Conservation (phyloP, 768 basidiomycete genomes). For the Porpolomopsis calyptriformis region DNA sequence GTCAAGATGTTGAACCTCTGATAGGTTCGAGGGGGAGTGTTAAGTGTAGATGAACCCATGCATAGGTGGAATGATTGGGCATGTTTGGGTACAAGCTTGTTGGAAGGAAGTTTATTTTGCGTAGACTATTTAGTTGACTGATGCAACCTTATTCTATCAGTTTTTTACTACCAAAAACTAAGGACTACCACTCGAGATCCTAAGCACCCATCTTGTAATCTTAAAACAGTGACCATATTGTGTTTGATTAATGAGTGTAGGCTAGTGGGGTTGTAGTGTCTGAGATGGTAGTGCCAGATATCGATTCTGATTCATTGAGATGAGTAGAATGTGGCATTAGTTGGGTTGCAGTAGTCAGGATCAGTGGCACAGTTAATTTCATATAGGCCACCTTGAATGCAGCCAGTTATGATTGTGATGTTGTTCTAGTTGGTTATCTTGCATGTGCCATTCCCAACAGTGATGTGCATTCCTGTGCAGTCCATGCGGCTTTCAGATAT, state of each 20-base stretch:
- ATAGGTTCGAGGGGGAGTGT: no score
- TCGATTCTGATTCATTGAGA: not conserved
- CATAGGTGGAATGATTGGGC: no score
- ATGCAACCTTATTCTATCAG: no score
- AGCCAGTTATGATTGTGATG: not conserved
- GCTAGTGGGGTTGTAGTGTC: not conserved
- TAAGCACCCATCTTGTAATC: no score
- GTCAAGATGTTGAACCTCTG: no score
- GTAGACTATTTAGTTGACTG: no score
- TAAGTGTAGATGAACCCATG: no score
- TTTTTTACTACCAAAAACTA: no score
- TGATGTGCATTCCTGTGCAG: not conserved
- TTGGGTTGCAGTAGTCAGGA: not conserved
- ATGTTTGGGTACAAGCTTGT: no score
- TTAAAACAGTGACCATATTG: not conserved
- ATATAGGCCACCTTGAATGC: not conserved
- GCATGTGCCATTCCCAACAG: not conserved
- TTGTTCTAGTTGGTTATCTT: not conserved
- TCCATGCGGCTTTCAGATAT: not conserved
- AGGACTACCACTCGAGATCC: no score
- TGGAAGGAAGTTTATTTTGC: no score
- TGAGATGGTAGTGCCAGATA: not conserved
- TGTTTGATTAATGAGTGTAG: not conserved
- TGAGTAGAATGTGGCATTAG: not conserved
- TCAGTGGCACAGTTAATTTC: not conserved